A percentile compares a stretch with the other conserved stretches of the same genome.
Evolutionary conservation across 805 yeast genomes (phyloP).

Genomic region (Saccharomycopsis sp.): DNA sequence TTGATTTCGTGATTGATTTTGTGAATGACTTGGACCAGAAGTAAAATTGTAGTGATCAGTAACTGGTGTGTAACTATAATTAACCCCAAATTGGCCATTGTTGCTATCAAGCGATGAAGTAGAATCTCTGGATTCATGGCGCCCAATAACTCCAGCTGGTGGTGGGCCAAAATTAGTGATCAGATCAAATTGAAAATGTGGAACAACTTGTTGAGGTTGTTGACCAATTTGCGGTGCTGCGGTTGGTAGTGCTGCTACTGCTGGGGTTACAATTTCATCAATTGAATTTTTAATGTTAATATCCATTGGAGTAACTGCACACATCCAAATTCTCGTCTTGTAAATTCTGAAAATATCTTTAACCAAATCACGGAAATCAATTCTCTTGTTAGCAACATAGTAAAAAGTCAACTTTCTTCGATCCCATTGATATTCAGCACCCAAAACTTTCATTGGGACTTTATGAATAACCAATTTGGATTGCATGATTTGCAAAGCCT

Average conservation of each 20-base stretch:
- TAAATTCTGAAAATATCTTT: slow-evolving; percentile 67
- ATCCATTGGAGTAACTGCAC: slow-evolving; percentile 43
- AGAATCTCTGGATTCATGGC: slow-evolving; percentile 7
- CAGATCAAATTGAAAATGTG: too few relatives aligned
- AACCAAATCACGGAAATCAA: slow-evolving; percentile 73
- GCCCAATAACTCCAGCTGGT: neutral
- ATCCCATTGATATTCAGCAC: slow-evolving; percentile 84
- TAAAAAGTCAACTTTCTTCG: slow-evolving; percentile 74
- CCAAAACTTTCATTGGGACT: slow-evolving; percentile 52
- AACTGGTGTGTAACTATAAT: slow-evolving; percentile 6
- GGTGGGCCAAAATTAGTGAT: neutral
- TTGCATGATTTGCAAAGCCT: slow-evolving; percentile 56
- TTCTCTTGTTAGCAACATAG: slow-evolving; percentile 53
- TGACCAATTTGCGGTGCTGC: slow-evolving; percentile 1
- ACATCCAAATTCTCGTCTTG: slow-evolving; percentile 85
- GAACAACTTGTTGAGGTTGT: neutral
- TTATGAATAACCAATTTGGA: slow-evolving; percentile 47
- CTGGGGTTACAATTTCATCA: slow-evolving; percentile 7
- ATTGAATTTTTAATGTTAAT: slow-evolving; percentile 11
- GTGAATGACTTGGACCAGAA: too few relatives aligned
- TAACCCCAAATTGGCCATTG: neutral
- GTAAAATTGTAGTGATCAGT: too few relatives aligned
- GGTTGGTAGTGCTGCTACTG: slow-evolving; percentile 6
- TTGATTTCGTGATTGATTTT: too few relatives aligned
- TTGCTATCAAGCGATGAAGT: neutral